phyloP scores from a whole-genome alignment of 208 protist species.

The Balamuthia mandrillaris region DNA sequence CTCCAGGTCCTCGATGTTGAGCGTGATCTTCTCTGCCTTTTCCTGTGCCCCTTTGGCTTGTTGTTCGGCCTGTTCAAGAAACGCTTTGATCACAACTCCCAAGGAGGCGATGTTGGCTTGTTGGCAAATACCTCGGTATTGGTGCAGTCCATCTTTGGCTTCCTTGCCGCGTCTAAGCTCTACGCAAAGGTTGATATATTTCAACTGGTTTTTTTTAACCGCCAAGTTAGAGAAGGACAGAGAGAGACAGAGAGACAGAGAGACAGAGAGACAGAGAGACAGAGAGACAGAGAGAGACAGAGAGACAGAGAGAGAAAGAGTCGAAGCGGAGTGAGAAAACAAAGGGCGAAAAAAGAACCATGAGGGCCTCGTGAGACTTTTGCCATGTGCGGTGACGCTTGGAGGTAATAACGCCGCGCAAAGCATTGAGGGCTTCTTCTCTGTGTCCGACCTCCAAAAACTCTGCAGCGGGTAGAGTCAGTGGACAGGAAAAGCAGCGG shows the following conservation, averaged over 20 bases:
- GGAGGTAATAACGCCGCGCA: conserved; percentile 26
- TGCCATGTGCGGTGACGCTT: conserved; percentile 32
- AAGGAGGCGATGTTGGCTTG: conserved; percentile 60
- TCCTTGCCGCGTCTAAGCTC: conserved; percentile 41
- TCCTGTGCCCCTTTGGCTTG: conserved; percentile 49
- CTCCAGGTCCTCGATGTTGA: conserved; percentile 64
- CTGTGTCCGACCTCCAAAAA: conserved; percentile 22
- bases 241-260: no score
- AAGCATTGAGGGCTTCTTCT: conserved; percentile 29
- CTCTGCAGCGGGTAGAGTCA: background rate
- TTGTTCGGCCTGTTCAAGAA: conserved; percentile 57
- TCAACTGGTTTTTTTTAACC: background rate
- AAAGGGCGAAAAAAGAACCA: background rate
- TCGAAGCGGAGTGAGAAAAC: no score
- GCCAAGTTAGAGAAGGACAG: background rate
- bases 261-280: no score
- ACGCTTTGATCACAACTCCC: conserved; percentile 64
- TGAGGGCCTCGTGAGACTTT: conserved; percentile 21
- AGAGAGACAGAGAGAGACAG: no score
- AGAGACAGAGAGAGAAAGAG: no score
- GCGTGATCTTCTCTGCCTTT: conserved; percentile 32
- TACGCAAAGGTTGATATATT: conserved; percentile 68
- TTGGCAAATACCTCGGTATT: conserved; percentile 71
- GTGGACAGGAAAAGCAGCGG: background rate
- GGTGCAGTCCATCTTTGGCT: conserved; percentile 76